Evolutionary conservation across 495 filamentous ascomycete species (phyloP).

Genomic region (Acidomyces sp.): DNA sequence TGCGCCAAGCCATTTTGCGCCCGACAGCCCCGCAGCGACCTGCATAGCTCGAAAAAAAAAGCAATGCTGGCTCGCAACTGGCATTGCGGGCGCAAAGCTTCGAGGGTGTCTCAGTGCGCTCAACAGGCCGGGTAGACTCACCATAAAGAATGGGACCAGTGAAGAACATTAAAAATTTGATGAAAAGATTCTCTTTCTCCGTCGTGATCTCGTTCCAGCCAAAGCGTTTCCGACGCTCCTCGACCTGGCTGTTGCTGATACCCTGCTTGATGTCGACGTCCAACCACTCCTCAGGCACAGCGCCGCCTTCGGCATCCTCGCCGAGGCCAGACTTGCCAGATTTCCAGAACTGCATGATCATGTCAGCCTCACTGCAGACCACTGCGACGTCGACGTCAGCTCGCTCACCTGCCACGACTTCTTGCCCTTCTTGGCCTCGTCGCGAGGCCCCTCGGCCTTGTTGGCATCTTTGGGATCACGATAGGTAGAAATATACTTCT

Average conservation of each 20-base stretch:
- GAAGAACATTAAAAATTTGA: conserved; percentile 69
- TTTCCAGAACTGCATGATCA: conserved; percentile 41
- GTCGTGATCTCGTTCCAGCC: conserved; percentile 65
- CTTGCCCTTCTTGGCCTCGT: conserved; percentile 21
- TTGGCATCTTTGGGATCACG: conserved; percentile 24
- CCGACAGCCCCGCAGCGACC: conserved; percentile 18
- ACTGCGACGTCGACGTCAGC: background rate
- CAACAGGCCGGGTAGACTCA: conserved; percentile 30
- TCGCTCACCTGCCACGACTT: conserved; percentile 17
- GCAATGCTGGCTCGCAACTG: conserved; percentile 5
- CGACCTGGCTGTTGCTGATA: conserved; percentile 45
- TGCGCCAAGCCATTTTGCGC: conserved; percentile 15
- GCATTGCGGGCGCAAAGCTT: conserved; percentile 16
- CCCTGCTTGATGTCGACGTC: conserved; percentile 55
- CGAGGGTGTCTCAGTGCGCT: conserved; percentile 3
- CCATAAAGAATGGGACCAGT: conserved; percentile 74
- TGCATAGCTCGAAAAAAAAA: conserved; percentile 13
- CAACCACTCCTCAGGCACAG: conserved; percentile 57
- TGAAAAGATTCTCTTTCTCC: conserved; percentile 65
- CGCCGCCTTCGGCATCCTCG: conserved; percentile 27
- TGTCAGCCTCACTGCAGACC: no score
- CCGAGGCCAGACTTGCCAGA: conserved; percentile 16
- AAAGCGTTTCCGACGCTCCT: conserved; percentile 49
- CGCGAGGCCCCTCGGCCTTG: conserved; percentile 14
- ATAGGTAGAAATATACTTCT: conserved; percentile 30